These are phyloP conservation scores for Solanum arcanum DNA, from an alignment of 257 asterid species.

Conservation along the genomic window DNA sequence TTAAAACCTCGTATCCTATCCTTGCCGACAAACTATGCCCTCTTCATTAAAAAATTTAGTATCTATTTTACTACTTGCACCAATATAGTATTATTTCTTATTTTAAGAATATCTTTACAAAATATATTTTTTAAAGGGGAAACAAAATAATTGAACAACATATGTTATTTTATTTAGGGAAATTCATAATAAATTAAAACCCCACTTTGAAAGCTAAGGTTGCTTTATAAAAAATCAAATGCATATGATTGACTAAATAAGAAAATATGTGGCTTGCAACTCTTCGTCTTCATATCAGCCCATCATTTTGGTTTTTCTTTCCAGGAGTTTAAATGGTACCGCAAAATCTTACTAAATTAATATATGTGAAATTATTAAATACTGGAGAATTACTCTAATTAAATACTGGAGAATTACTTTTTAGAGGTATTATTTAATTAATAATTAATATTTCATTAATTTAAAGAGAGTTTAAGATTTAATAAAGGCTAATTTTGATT, in stretches of 20 bases:
- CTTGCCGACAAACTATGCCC: constrained; percentile 51
- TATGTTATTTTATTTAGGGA: background rate
- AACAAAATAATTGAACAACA: background rate
- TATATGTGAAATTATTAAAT: no score
- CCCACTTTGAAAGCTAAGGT: background rate
- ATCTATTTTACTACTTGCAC: background rate
- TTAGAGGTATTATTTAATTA: no score
- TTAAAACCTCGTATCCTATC: constrained; percentile 61
- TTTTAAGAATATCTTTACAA: background rate
- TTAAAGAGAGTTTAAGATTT: no score
- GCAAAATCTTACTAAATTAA: no score
- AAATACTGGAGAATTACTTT: no score
- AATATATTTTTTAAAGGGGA: background rate
- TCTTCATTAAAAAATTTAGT: background rate
- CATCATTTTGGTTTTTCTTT: no score
- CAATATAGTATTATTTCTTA: background rate
- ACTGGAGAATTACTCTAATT: no score
- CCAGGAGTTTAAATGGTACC: no score
- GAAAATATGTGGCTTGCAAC: background rate
- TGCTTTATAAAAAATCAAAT: background rate
- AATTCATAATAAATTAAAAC: background rate
- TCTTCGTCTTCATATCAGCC: background rate
- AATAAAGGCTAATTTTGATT: no score
- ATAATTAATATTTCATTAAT: no score
- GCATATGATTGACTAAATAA: background rate